Conservation (phyloP, 2,329 filamentous ascomycete genomes). For the Metarhizium robertsii region DNA sequence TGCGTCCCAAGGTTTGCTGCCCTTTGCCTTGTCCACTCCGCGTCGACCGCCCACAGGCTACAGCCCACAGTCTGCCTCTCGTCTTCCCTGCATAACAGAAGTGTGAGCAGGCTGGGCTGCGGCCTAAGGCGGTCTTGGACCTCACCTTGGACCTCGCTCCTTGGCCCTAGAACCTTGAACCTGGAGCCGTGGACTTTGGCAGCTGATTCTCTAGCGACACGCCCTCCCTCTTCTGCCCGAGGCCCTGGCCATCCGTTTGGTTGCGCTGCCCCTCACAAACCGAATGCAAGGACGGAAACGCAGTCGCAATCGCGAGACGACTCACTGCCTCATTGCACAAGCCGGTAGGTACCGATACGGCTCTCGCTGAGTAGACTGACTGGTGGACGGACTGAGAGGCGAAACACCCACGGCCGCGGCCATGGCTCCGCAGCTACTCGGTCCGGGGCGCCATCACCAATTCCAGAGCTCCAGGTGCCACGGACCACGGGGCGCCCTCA, state of each 20-base stretch:
- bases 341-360: neutral
- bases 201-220: neutral
- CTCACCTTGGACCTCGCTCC: neutral
- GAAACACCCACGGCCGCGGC: neutral
- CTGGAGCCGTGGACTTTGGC: neutral
- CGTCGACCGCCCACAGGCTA: neutral
- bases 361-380: neutral
- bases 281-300: neutral
- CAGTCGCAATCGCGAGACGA: neutral
- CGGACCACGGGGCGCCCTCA: neutral
- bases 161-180: neutral
- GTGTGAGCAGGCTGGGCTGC: neutral
- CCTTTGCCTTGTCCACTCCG: neutral
- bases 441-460: neutral
- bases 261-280: neutral
- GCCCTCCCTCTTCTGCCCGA: neutral
- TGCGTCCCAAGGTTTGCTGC: conserved; percentile 2
- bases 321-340: no score
- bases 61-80: neutral
- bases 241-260: neutral
- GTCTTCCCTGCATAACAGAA: neutral
- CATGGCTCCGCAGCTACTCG: neutral
- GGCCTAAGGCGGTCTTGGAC: neutral
- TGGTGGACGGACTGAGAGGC: neutral
- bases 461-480: neutral